A percentile compares a stretch with the other conserved stretches of the same genome.
Conservation (phyloP, 2,329 filamentous ascomycete species). For the Alternaria solani region DNA sequence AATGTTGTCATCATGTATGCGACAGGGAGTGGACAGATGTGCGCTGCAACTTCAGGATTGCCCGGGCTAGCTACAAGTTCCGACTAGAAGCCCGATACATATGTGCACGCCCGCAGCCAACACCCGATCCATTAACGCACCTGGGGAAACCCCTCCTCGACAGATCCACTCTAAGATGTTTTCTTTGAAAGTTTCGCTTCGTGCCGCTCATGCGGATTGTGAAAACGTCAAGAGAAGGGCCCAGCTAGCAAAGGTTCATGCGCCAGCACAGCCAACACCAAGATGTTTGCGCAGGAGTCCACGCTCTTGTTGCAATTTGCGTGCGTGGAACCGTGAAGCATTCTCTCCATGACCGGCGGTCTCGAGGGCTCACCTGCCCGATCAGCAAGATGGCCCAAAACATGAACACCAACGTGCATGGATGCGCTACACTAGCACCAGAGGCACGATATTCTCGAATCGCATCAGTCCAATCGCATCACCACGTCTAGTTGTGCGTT, state of each 20-base stretch:
- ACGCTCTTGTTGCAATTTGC: background rate
- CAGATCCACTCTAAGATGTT: background rate
- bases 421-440: background rate
- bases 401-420: background rate
- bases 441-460: background rate
- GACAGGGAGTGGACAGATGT: background rate
- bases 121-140: background rate
- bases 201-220: background rate
- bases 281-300: background rate
- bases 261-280: slow-evolving; percentile 2
- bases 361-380: background rate
- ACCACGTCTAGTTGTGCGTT: background rate
- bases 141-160: background rate
- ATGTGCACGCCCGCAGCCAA: background rate
- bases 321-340: background rate
- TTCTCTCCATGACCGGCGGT: slow-evolving; percentile 3
- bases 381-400: background rate
- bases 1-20: background rate
- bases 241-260: background rate
- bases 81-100: slow-evolving; percentile 6
- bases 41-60: slow-evolving; percentile 11
- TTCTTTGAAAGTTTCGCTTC: background rate
- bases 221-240: slow-evolving; percentile 12
- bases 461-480: background rate
- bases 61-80: slow-evolving; percentile 2